Base-by-base conservation (phyloP, 2,329 filamentous ascomycete genomes). In the Aspergillus proliferans region DNA sequence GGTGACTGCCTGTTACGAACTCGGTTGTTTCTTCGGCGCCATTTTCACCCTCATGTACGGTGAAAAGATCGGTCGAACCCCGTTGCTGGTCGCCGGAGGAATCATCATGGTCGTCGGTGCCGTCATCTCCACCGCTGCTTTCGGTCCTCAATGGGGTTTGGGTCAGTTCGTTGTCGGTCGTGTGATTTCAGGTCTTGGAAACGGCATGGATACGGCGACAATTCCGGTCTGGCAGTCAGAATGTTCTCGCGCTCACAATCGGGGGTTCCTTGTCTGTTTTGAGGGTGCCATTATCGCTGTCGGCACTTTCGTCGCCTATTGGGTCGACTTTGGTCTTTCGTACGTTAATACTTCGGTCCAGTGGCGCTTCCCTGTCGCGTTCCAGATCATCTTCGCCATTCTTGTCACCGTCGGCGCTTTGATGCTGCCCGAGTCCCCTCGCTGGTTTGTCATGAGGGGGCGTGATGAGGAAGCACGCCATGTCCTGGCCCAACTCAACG, bases 361-460 rank as follows among this genome's bases (percentile, higher is more conserved):
- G 49, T 76, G 74, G 73, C 61, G 75, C 28, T 71, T 76, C 53
- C 67, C 75, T 36, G 58, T 77, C 2, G 73, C 71, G 2, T 69
- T 77, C 52, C 73, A 77, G 52, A 61, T 75, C n/a, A 40, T 76
- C 47, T 69, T 76, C 40, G 74, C 56, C 7, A 4, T 63, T 3
- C 19, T 56, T 4, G 56, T 62, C 19, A 49, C 45, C n/a, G 2
- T 28, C 7, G 62, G 62, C 34, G 58, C 52, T 21, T 7, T 60
- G 0, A 34, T 58, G 15, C 64, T 80, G 1, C 78, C 78, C 8
- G 78, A 81, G 49, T 78, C 75, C 0, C 78, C 78, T 7, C 68
- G 77, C 34, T 80, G 77, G 74, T 67, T 82, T 18, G 71, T 81
- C 12, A 64, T 76, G 46, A 73, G 75, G 46, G 77, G 76, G 10